Evolutionary conservation across 2,329 filamentous ascomycete genomes (phyloP), one percentile per base, ranked within the genome.

Genomic region (Sordariomycetes sp.): DNA sequence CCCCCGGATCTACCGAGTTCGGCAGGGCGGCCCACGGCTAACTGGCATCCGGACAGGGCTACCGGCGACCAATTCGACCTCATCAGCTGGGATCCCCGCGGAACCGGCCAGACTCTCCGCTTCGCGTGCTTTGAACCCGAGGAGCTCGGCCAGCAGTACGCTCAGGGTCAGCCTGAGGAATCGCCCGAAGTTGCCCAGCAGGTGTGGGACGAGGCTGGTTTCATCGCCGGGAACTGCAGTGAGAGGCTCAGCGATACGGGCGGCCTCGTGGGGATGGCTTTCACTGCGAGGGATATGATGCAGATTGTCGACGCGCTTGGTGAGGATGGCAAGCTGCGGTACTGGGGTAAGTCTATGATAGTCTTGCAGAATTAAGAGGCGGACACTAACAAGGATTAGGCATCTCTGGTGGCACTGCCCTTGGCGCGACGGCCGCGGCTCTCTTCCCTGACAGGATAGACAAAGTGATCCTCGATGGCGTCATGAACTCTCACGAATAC

Each of bases 381-480:
- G 43, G 20, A 18, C 12, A 48, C 54, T 32, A 18, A 12, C 37
- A 6, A 28, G 7, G 14, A 7, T 7, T 46, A 71, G 72, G 73
- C 8, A 64, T 71, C 59, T 75, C 72, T 1, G 76, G 76, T 57
- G 74, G 74, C 16, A 72, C 71, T 1, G 62, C 69, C 6, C 61
- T 77, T 1, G 74, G 75, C 7, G 64, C 65, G 3, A 73, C 69
- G 0, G 63, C 71, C 14, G 71, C 71, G 7, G 69, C 71, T 22
- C 72, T 77, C 69, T 75, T 74, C 59, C 74, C 74, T 1, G 70
- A 75, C 24, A 65, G 69, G 46, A 65, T 76, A 24, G 72, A 72
- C 24, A 66, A 65, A 37, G 58, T 75, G 11, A 60, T 75, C 16
- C 60, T 76, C 1, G 74, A 76, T 60, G 70, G 70, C 54, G 65